Base-by-base conservation (phyloP, 495 filamentous ascomycete genomes). In the Melanomma pulvis-pyrius region DNA sequence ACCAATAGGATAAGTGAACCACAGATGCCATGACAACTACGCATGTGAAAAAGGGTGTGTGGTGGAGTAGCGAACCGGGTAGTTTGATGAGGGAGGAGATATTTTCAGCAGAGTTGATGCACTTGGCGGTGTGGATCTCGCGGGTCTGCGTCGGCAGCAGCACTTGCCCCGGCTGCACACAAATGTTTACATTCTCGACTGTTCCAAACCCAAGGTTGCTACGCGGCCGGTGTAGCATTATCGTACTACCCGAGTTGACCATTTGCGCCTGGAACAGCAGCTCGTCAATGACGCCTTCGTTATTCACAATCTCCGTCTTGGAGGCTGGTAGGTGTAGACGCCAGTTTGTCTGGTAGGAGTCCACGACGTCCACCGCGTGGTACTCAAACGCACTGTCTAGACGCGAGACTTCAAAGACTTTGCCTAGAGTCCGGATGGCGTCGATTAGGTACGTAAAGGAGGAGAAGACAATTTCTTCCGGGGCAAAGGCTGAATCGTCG, bases 221-320 rank as follows among this genome's bases (percentile, higher is more conserved):
- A 25, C 84, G 83, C 11, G 89, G 88, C 34, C 90, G 87, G 72
- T 93, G 89, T 44, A 93, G 84, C 69, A 90, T 83, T 64, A 92
- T 89, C 2, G 82, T 82, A n/a, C 83, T 83, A 77, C 59, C 85
- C 88, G 73, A 90, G 29, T 88, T 84, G 54, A 94, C 87, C 86
- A 94, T 92, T 59, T 89, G 89, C 12, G 92, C 92, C 73, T 96
- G 92, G 80, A 96, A 96, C 79, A 96, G 86, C 83, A 96, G 89
- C 78, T 96, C 91, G 71, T 97, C 92, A 11, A 93, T 82, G 34
- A 87, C 80, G 30, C 87, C 83, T 61, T 88, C 84, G 62, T 84
- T 83, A 41, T 83, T 83, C 59, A 93, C 78, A 34, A 92, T 82
- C 62, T 90, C 85, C 58, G 81, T 81, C 77, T 96, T 96, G n/a